Percentiles rank a stretch among this genome's conserved stretches.
Evolutionary conservation across 805 yeast genomes (phyloP).

Genomic region (Metschnikowia sp.): DNA sequence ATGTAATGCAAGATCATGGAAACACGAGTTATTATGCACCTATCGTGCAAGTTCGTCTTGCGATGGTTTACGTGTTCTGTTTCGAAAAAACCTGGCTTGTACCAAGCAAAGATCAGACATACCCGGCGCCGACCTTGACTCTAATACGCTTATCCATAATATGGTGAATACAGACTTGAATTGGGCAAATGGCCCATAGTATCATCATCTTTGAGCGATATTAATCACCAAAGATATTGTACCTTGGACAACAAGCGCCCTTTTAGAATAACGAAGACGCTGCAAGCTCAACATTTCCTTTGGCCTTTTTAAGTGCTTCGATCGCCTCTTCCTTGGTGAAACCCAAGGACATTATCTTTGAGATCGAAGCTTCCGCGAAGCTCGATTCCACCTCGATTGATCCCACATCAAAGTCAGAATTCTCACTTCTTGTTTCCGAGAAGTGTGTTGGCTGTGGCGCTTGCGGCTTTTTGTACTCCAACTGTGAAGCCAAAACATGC

Average conservation of each 20-base stretch:
- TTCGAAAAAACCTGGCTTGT: too few species aligned
- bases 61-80: too few species aligned
- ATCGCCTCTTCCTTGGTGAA: slow-evolving; percentile 63
- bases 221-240: background rate
- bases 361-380: background rate
- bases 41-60: too few species aligned
- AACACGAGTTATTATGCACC: too few species aligned
- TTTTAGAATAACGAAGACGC: slow-evolving; percentile 67
- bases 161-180: background rate
- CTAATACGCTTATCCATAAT: background rate
- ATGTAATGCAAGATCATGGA: too few species aligned
- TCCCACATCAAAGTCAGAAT: background rate
- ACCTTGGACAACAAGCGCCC: too few species aligned
- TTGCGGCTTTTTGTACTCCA: background rate
- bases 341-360: slow-evolving; percentile 52
- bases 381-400: background rate
- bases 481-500: slow-evolving; percentile 16
- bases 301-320: slow-evolving; percentile 59
- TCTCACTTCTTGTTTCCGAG: background rate
- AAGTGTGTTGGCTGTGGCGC: background rate
- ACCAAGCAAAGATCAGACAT: too few species aligned
- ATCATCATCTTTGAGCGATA: too few species aligned
- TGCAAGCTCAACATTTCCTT: slow-evolving; percentile 82
- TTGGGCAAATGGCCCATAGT: background rate
- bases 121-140: too few species aligned